These are phyloP conservation scores for Colletotrichum magnum DNA, from an alignment of 2,329 filamentous ascomycete genomes.

Conservation along the genomic window DNA sequence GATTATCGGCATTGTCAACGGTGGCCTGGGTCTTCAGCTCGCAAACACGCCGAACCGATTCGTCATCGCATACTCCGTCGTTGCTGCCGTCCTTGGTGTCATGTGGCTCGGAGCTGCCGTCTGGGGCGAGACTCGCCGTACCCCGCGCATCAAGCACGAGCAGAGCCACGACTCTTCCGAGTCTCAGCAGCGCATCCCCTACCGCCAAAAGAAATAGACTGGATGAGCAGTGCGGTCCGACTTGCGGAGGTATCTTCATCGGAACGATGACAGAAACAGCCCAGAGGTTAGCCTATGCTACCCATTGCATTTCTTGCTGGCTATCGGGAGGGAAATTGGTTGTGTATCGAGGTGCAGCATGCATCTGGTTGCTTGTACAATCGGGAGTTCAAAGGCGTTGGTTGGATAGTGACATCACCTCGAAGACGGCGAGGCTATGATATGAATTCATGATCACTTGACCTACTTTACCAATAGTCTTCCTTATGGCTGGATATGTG, in stretches of 20 bases:
- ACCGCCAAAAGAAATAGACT: conserved; percentile 35
- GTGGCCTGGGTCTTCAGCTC: conserved; percentile 71
- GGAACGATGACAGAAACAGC: too few species aligned
- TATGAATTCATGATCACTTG: conserved; percentile 17
- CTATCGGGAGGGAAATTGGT: background rate
- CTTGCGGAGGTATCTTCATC: too few species aligned
- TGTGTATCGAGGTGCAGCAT: too few species aligned
- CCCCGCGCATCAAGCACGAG: conserved; percentile 35
- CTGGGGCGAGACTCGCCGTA: conserved; percentile 30
- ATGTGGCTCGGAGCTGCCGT: conserved; percentile 56
- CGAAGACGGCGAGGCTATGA: background rate
- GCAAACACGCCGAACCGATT: conserved; percentile 56
- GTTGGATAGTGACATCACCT: background rate
- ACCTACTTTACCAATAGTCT: background rate
- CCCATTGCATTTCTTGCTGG: background rate
- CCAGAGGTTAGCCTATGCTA: too few species aligned
- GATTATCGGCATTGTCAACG: conserved; percentile 72
- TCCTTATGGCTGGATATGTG: background rate
- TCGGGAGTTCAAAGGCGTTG: conserved; percentile 14
- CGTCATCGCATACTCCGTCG: conserved; percentile 68
- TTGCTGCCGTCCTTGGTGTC: conserved; percentile 64
- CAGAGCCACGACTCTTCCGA: conserved; percentile 34
- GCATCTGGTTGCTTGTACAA: too few species aligned
- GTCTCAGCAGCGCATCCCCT: conserved; percentile 36
- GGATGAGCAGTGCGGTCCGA: background rate